These are phyloP conservation scores for Leccinum griseonigrum DNA, from an alignment of 1,284 basidiomycete species.

Conservation along the genomic window DNA sequence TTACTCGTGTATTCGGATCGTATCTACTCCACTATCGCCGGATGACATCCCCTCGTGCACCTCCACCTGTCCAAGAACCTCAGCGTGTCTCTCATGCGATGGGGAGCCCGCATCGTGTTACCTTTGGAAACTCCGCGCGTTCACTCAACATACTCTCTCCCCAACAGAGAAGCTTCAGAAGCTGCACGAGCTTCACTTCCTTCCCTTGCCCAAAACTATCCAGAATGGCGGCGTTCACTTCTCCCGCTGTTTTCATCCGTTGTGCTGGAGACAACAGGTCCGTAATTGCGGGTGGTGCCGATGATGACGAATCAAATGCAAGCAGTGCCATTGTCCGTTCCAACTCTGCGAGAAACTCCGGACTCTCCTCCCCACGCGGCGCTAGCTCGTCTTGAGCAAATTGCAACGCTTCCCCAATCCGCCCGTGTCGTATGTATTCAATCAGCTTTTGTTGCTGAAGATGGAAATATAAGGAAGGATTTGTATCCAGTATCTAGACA, in stretches of 20 bases:
- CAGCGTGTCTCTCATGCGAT: slow-evolving; percentile 17
- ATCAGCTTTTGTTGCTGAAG: slow-evolving; percentile 94
- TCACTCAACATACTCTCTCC: slow-evolving; percentile 82
- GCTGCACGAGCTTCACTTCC: slow-evolving; percentile 86
- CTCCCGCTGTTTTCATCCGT: slow-evolving; percentile 88
- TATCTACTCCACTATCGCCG: slow-evolving; percentile 18
- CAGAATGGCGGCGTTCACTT: slow-evolving; percentile 94
- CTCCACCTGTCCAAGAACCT: slow-evolving; percentile 30
- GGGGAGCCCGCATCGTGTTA: slow-evolving; percentile 28
- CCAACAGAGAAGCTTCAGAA: slow-evolving; percentile 86
- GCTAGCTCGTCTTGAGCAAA: slow-evolving; percentile 95
- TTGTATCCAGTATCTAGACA: slow-evolving; percentile 89
- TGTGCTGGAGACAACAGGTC: slow-evolving; percentile 85
- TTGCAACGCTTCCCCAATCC: slow-evolving; percentile 75
- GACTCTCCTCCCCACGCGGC: slow-evolving; percentile 91
- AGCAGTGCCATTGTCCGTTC: slow-evolving; percentile 95
- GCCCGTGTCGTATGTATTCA: slow-evolving; percentile 87
- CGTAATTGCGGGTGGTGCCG: slow-evolving; percentile 64
- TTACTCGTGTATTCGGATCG: slow-evolving; percentile 26
- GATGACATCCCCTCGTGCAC: slow-evolving; percentile 28
- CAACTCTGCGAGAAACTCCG: slow-evolving; percentile 88
- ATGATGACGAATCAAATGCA: slow-evolving; percentile 77
- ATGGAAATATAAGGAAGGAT: slow-evolving; percentile 88
- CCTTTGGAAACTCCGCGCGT: slow-evolving; percentile 73
- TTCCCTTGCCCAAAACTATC: slow-evolving; percentile 89